A percentile compares a stretch with the other conserved stretches of the same genome.
Evolutionary conservation across 1,284 basidiomycete species (phyloP).

Genomic region (Chalciporus piperatoides): DNA sequence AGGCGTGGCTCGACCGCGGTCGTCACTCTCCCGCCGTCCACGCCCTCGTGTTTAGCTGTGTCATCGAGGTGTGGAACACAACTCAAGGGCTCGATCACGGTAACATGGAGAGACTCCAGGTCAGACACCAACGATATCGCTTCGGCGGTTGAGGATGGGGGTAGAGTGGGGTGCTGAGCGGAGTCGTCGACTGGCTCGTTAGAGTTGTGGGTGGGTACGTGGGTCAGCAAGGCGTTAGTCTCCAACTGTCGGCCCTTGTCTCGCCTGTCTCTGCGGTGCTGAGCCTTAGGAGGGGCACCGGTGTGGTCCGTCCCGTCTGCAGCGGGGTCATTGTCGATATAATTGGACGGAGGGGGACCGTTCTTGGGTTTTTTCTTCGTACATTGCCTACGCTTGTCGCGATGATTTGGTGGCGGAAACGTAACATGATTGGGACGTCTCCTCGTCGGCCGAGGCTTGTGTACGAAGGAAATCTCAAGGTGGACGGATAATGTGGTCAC

Average conservation of each 20-base stretch:
- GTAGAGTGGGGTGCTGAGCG: conserved; percentile 11
- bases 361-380: conserved; percentile 16
- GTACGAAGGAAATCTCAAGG: conserved; percentile 65
- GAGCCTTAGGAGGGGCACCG: conserved; percentile 27
- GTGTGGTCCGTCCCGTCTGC: neutral
- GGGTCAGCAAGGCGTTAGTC: conserved; percentile 29
- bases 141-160: conserved; percentile 13
- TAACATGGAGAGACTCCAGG: conserved; percentile 35
- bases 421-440: conserved; percentile 32
- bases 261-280: conserved; percentile 44
- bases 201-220: conserved; percentile 13
- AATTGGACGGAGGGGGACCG: conserved; percentile 8
- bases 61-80: conserved; percentile 14
- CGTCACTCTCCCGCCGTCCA: neutral
- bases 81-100: conserved; percentile 18
- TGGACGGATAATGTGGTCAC: conserved; percentile 40
- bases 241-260: conserved; percentile 47
- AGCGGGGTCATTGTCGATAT: neutral
- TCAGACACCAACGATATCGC: conserved; percentile 22
- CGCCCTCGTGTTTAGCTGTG: neutral
- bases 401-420: conserved; percentile 14
- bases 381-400: conserved; percentile 3
- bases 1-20: conserved; percentile 41
- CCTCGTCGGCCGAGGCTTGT: conserved; percentile 64
- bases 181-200: conserved; percentile 8